Base-by-base conservation (phyloP, 2,329 filamentous ascomycete species). In the Ploettnerulaceae sp. region DNA sequence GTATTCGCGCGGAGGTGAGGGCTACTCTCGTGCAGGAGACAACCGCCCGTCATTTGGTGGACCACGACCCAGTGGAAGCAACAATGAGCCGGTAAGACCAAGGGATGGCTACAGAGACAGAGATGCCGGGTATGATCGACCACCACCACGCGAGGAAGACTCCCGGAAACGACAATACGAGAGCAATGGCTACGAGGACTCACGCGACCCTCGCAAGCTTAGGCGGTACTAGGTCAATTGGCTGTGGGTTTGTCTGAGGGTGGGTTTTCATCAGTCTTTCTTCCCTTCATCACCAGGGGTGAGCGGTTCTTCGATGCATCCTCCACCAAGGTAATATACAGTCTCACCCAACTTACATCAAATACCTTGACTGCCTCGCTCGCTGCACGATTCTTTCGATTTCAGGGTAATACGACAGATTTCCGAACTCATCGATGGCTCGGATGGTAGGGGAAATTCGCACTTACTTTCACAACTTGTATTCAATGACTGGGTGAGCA, bases 41-140 rank as follows among this genome's bases (percentile, higher is more conserved):
- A 64, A 59, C 67, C 75, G 59, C 45, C 53, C 42, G 18, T 39
- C 42, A 18, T 44, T 58, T 31, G 55, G 59, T 26, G 62, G 61
- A 40, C 29, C 21, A 35, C 34, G 40, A 34, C 21, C 29, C 18
- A 63, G 61, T 50, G 86, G 86, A 56, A 86, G 86, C 70, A 93
- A 94, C 69, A 84, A 85, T 67, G 89, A 94, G 66, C 88, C 87
- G 52, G 79, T 93, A 64, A 82, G 85, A 61, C 79, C 81, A 43
- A 48, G 51, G 45, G 52, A 50, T 46, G 52, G 53, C 59, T 71
- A 69, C 28, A 48, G 51, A 52, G 52, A 50, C 41, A 61, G 73
- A 35, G 76, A 77, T 67, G 66, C 74, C 60, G 67, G 66, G 52
- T 58, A 75, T 41, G 75, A 77, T 66, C 66, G 75, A 61, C 70